These are phyloP conservation scores for Monosporozyma servazzii DNA, from an alignment of 805 yeast genomes.

Conservation along the genomic window DNA sequence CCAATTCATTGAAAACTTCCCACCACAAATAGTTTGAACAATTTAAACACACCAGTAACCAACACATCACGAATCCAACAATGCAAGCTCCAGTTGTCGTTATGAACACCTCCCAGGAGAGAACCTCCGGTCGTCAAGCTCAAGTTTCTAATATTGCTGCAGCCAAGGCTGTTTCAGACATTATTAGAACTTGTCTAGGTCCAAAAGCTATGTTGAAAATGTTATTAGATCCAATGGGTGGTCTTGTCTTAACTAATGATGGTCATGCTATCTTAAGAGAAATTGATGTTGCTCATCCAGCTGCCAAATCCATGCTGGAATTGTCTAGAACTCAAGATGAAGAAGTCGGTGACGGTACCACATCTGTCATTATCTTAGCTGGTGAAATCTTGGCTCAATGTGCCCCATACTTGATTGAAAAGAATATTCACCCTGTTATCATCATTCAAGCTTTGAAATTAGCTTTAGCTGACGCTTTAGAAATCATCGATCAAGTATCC, in stretches of 20 bases:
- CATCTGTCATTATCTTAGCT: slow-evolving; percentile 92
- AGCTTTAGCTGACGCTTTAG: slow-evolving; percentile 84
- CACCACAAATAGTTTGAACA: background rate
- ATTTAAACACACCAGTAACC: slow-evolving; percentile 8
- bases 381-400: slow-evolving; percentile 96
- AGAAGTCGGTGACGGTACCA: slow-evolving; percentile 98
- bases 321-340: slow-evolving; percentile 95
- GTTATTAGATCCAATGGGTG: slow-evolving; percentile 91
- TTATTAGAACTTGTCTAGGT: slow-evolving; percentile 94
- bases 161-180: slow-evolving; percentile 98
- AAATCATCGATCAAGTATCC: slow-evolving; percentile 74
- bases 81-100: slow-evolving; percentile 81
- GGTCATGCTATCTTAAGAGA: slow-evolving; percentile 98
- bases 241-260: slow-evolving; percentile 92
- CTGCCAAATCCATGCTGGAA: slow-evolving; percentile 98
- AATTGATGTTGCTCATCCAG: slow-evolving; percentile 96
- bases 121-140: slow-evolving; percentile 95
- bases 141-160: slow-evolving; percentile 96
- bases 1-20: background rate
- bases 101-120: slow-evolving; percentile 79
- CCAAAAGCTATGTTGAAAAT: slow-evolving; percentile 98
- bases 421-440: slow-evolving; percentile 93
- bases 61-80: background rate
- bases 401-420: slow-evolving; percentile 80
- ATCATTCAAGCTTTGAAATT: slow-evolving; percentile 89